Percentiles rank a stretch among this genome's conserved stretches.
These are phyloP conservation scores for Cryphonectria japonica DNA, from an alignment of 2,329 filamentous ascomycete species.

Conservation along the genomic window DNA sequence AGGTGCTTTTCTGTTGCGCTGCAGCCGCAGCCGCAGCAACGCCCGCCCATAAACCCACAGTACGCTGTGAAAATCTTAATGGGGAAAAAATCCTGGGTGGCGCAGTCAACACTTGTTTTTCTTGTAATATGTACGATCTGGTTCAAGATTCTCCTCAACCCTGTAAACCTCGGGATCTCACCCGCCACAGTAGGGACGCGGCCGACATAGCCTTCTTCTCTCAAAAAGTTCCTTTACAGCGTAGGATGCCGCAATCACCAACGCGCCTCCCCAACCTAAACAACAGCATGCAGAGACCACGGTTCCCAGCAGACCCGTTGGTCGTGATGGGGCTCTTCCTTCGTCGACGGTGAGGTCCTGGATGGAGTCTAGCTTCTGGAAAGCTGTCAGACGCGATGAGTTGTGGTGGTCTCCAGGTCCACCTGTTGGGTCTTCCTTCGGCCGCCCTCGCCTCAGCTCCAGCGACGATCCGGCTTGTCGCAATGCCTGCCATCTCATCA, in stretches of 20 bases:
- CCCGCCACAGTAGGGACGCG: neutral
- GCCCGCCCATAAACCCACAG: neutral
- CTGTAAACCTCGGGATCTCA: neutral
- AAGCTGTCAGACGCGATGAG: constrained; percentile 1
- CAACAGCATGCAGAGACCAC: neutral
- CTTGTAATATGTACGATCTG: neutral
- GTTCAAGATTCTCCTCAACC: neutral
- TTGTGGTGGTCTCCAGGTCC: constrained; percentile 4
- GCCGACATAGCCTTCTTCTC: neutral
- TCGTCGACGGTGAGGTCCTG: neutral
- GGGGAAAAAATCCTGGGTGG: neutral
- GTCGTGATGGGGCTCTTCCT: neutral
- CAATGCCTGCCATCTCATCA: neutral
- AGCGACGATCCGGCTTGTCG: neutral
- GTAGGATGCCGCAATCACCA: neutral
- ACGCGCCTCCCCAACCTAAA: too few relatives aligned
- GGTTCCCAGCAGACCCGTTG: neutral
- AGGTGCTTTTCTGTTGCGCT: constrained; percentile 12
- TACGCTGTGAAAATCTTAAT: neutral
- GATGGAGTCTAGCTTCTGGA: neutral
- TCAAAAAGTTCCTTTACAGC: neutral
- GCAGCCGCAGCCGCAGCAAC: constrained; percentile 11
- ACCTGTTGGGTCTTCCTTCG: constrained; percentile 11
- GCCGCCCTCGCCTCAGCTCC: constrained; percentile 16
- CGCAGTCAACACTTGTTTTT: constrained; percentile 1